Base-by-base conservation (phyloP, 2,329 filamentous ascomycete species). In the Penicillium griseofulvum region DNA sequence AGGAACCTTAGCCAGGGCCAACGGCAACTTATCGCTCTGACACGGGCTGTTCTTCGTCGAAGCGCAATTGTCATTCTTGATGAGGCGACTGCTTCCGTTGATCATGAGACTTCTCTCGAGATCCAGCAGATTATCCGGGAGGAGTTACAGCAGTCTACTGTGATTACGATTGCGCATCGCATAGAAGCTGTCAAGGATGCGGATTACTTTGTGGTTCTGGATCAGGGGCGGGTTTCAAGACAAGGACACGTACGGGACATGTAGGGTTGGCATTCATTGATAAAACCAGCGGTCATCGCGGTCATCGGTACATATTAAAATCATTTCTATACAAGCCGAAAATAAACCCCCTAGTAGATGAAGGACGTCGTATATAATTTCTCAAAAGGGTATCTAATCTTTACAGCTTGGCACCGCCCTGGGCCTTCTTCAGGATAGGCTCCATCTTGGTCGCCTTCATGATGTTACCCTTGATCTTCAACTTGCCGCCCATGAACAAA, bases 391-490 rank as follows among this genome's bases (percentile, higher is more conserved):
- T 68, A 66, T 76, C 80, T 86, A 92, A 34, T 59, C 41, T 65
- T 62, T 61, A 65, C 78, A 96, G 79, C 84, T 96, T 96, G 65
- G 90, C 84, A 82, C 90, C 89, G 68, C 79, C 81, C 80, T 91
- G 88, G 36, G 90, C 89, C 82, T 91, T 94, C 83, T 91, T 91
- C 63, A 96, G 79, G 68, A 97, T 88, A 38, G 91, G 89, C 78
- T 97, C 91, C 77, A 97, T 85, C 86, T 95, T 96, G 57, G 92
- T 97, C 36, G 94, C 75, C 85, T 97, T 97, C 93, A 97, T 97
- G 58, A 97, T 86, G 74, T 97, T 91, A 61, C 94, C 94, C 85
- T 91, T 95, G 73, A 97, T 85, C 89, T 97, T 99, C 71, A 99
- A 82, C 83, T 96, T 97, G 68, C 94, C 94, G n/a, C 85, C 85